phyloP scores from a whole-genome alignment of 78 protist genomes.

The Dictyostelium intermedium region DNA sequence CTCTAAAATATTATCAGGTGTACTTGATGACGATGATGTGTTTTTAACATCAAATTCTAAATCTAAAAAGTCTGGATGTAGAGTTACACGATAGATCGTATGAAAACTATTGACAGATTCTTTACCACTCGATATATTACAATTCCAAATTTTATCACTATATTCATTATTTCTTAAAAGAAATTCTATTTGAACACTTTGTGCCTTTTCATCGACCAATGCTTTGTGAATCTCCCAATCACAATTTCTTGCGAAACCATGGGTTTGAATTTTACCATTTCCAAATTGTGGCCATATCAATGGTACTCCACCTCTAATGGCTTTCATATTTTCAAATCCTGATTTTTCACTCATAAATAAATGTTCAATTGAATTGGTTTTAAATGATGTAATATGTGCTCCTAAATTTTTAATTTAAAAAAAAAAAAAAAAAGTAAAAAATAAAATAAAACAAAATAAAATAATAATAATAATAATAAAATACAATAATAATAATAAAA shows the following conservation, averaged over 20 bases:
- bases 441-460: background rate
- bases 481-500: background rate
- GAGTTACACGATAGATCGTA: background rate
- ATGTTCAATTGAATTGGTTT: background rate
- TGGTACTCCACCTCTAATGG: slow-evolving; percentile 71
- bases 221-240: slow-evolving; percentile 28
- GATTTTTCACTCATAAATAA: slow-evolving; percentile 57
- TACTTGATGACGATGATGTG: background rate
- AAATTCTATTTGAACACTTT: slow-evolving; percentile 9
- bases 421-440: background rate
- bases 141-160: slow-evolving; percentile 6
- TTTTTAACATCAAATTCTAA: slow-evolving; percentile 1
- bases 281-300: slow-evolving; percentile 70
- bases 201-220: background rate
- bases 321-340: slow-evolving; percentile 15
- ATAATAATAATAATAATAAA: background rate
- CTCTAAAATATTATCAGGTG: background rate
- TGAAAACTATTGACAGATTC: background rate
- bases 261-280: slow-evolving; percentile 53
- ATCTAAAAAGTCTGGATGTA: slow-evolving; percentile 27
- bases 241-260: slow-evolving; percentile 69
- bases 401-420: background rate
- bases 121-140: background rate
- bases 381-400: slow-evolving; percentile 58
- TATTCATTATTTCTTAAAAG: background rate